Base-by-base conservation (phyloP, 768 basidiomycete species). In the Pleurotus eryngii region DNA sequence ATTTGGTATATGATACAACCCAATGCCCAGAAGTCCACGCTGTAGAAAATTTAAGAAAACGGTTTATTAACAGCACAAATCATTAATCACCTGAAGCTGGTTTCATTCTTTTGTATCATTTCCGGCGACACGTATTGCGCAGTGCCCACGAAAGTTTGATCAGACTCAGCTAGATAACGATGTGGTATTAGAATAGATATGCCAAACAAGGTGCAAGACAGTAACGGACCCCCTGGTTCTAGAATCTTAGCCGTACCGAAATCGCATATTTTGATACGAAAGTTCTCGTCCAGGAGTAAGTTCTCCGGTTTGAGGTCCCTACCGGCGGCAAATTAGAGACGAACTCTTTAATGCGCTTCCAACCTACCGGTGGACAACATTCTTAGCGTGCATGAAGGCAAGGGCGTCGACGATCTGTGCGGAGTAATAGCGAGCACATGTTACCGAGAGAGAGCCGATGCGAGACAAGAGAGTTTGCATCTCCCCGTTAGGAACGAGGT, bases 1-100 rank as follows among this genome's bases (percentile, higher is more conserved):
- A 98, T 88, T 70, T 98, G 95, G 72, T 85, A 98, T 18, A 98
- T 72, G 45, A 98, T 87, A 71, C 96, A 98, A 1, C 95, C 97
- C 22, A 97, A 79, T 4, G 95, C 92, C 96, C 96, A 99, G 8
- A 94, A 79, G 70, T 98, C 97, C 40, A 95, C 92, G 60, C 94
- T 95, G 57, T 42, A 56, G 39, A 57, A 62, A 65, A 35, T 67
- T 56, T 61, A 18, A 53, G 37, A 24, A 17, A 12, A 40, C 37
- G 59, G 43, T 24, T 12, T 40, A 58, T 50, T 1, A 5, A 57
- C 42, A 53, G 20, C 56, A 27, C 15, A 39, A 42, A 35, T 35
- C 30, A 35, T 35, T 49, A 46, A 58, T 56, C 59, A 92, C 92
- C 90, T 86, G 72, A 81, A 84, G 61, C 87, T 87, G 5, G 89